Evolutionary conservation across 176 grass and related monocot genomes (phyloP), one percentile per base, ranked within the genome.

Genomic region (Saccharum officinarum): DNA sequence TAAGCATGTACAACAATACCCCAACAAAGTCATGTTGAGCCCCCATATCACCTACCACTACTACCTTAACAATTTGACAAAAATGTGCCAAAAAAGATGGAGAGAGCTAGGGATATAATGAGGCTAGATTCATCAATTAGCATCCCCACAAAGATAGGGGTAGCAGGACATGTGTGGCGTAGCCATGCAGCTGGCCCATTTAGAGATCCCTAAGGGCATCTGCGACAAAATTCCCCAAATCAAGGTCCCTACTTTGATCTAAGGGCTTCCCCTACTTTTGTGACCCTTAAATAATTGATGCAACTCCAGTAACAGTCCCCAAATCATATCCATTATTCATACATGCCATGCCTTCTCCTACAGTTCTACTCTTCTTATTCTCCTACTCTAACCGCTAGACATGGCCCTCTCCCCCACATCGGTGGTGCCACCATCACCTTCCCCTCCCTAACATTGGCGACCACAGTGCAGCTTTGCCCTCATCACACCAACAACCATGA

Each of bases 161-260:
- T 45, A 88, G 67, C 47, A 75, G 82, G 71, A 78, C 85, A 82
- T 75, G 88, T 79, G 82, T 78, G 22, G 37, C 67, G 39, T 33
- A 49, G 2, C 30, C 69, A 30, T 79, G 78, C 72, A 88, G 82
- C 73, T 93, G 61, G 77, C 76, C 33, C 42, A 79, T 69, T 42
- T 23, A 61, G 62, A 44, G 54, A 87, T 84, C 62, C 75, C 79
- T 86, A 72, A 90, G 82, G 68, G 23, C 71, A 16, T 3, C 6
- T 5, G 6, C 20, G 18, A 17, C 5, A 15, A 31, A 13, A 65
- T 50, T 65, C 26, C 61, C 17, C 3, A 20, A 55, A 55, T 15
- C 17, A 55, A 55, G 17, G 1, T 20, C 50, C 11, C 6, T 20
- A 55, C 17, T 55, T 55, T 55, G 5, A 18, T 55, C 6, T 8